phyloP scores from a whole-genome alignment of 2,329 filamentous ascomycete species.

The Claviceps pusilla region DNA sequence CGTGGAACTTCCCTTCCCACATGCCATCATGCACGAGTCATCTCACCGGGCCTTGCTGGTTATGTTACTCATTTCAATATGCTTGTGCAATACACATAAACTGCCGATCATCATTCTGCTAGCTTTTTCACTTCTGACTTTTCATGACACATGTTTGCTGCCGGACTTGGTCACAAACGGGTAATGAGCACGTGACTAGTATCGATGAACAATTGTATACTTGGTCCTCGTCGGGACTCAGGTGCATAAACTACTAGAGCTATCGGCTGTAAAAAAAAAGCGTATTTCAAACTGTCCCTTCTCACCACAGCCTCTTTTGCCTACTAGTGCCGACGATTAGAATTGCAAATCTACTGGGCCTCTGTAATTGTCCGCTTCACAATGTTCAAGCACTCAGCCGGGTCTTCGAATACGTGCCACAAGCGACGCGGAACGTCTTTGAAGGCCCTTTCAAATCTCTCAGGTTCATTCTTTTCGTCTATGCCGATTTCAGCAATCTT shows the following conservation, averaged over 20 bases:
- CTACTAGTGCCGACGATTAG: background rate
- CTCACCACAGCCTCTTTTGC: background rate
- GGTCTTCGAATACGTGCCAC: conserved; percentile 75
- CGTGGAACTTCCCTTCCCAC: background rate
- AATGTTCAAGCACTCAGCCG: conserved; percentile 42
- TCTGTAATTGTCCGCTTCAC: conserved; percentile 11
- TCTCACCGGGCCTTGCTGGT: background rate
- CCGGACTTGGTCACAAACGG: too few species aligned
- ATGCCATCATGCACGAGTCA: background rate
- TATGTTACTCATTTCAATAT: background rate
- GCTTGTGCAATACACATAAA: background rate
- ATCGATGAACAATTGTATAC: background rate
- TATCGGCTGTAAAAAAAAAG: background rate
- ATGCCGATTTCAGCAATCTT: conserved; percentile 57
- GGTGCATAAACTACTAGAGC: background rate
- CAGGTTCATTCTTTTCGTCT: conserved; percentile 55
- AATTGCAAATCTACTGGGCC: background rate
- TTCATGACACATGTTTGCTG: too few species aligned
- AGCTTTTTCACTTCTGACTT: background rate
- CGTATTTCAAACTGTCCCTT: background rate
- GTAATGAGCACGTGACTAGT: background rate
- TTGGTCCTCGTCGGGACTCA: background rate
- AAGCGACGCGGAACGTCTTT: conserved; percentile 50
- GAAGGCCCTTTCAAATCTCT: conserved; percentile 74
- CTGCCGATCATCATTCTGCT: background rate